phyloP scores from a whole-genome alignment of 371 early-diverging fungal genomes.

The Syncephalastrum racemosum region DNA sequence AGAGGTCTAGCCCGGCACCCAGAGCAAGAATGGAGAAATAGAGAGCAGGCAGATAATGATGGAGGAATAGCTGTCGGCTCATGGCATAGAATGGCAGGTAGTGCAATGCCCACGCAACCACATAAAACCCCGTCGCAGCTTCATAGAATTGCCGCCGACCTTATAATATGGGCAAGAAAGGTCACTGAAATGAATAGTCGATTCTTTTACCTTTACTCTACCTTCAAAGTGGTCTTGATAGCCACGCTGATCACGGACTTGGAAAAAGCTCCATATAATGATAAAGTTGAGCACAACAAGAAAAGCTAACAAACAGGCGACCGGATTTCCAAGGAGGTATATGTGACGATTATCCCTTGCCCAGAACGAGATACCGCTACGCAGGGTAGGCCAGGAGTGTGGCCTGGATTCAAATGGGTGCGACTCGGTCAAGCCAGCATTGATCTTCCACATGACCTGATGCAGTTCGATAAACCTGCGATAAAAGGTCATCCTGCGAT shows the following conservation, averaged over 20 bases:
- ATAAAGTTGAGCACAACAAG: conserved; percentile 64
- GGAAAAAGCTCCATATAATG: conserved; percentile 60
- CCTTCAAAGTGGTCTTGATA: conserved; percentile 62
- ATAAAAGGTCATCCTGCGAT: conserved; percentile 62
- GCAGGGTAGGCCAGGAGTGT: conserved; percentile 81
- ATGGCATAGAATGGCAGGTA: conserved; percentile 95
- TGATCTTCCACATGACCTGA: conserved; percentile 78
- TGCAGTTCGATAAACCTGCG: conserved; percentile 83
- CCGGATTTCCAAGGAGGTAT: conserved; percentile 97
- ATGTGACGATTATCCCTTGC: conserved; percentile 66
- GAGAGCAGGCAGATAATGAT: conserved; percentile 96
- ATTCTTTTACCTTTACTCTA: conserved; percentile 12
- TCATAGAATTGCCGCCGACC: conserved; percentile 49
- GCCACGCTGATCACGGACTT: conserved; percentile 72
- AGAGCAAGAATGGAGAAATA: conserved; percentile 80
- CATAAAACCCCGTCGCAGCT: conserved; percentile 76
- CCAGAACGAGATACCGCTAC: conserved; percentile 92
- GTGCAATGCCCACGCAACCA: conserved; percentile 88
- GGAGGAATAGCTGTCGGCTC: conserved; percentile 94
- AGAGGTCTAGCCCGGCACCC: conserved; percentile 71
- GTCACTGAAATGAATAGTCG: not conserved
- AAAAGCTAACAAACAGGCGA: conserved; percentile 85
- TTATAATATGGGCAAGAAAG: not conserved
- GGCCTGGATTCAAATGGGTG: conserved; percentile 91
- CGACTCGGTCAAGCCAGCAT: conserved; percentile 76